Conservation (phyloP, 2,329 filamentous ascomycete genomes). For the Epichloe sibirici region DNA sequence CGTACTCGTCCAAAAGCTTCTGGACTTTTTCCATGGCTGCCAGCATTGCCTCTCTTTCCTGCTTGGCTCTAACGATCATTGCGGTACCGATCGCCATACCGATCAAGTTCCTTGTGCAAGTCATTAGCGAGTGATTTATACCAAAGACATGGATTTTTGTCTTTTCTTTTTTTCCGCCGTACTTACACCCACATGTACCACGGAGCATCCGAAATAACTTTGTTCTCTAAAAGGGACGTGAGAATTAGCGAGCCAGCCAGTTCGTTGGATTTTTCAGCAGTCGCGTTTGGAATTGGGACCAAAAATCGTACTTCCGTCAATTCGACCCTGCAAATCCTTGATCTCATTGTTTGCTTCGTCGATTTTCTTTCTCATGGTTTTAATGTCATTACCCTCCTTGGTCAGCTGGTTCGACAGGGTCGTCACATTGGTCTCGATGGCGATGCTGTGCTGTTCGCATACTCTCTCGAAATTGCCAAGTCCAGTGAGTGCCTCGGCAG, state of each 20-base stretch:
- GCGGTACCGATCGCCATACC: neutral
- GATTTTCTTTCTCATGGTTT: neutral
- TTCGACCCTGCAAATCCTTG: neutral
- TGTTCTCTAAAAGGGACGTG: neutral
- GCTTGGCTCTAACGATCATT: neutral
- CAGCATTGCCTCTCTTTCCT: neutral
- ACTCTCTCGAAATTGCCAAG: neutral
- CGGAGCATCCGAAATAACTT: neutral
- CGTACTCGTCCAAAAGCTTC: neutral
- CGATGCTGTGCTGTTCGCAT: neutral
- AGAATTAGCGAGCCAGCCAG: neutral
- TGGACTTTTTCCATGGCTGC: neutral
- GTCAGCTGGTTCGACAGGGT: neutral
- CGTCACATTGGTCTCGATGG: rapidly evolving
- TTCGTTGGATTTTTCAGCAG: neutral
- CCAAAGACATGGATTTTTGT: neutral
- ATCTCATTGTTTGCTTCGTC: neutral
- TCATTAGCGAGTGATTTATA: neutral
- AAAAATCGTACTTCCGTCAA: neutral
- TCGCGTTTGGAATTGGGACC: neutral
- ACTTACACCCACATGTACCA: neutral
- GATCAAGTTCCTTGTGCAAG: neutral
- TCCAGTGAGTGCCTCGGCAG: neutral
- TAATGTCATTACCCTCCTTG: neutral
- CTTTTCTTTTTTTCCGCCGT: neutral